phyloP scores from a whole-genome alignment of 73 alveolate species.

The Symbiodinium pilosum region DNA sequence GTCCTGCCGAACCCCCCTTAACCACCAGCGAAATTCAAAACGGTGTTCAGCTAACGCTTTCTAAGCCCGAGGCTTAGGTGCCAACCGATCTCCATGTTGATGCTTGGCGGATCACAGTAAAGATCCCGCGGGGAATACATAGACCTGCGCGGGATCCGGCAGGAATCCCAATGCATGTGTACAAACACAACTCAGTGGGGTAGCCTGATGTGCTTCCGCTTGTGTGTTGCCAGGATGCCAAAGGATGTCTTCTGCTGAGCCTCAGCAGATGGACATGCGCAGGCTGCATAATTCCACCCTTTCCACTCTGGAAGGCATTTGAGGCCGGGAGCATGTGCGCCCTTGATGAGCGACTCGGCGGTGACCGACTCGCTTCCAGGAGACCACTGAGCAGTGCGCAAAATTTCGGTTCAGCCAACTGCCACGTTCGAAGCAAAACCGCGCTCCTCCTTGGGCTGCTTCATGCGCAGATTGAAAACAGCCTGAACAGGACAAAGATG shows the following conservation, averaged over 20 bases:
- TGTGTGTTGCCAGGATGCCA: conserved; percentile 60
- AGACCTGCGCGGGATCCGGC: conserved; percentile 28
- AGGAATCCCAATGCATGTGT: too few species aligned
- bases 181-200: not conserved
- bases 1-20: too few species aligned
- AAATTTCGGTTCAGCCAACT: too few species aligned
- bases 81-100: conserved; percentile 93
- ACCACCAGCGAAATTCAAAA: too few species aligned
- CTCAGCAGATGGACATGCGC: not conserved
- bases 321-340: conserved; percentile 34
- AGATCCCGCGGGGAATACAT: conserved; percentile 74
- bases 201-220: conserved; percentile 79
- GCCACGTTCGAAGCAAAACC: not conserved
- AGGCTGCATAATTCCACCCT: too few species aligned
- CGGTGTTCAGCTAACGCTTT: not conserved
- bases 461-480: conserved; percentile 17
- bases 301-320: too few species aligned
- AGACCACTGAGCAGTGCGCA: conserved; percentile 49
- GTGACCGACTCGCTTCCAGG: conserved; percentile 70
- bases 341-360: conserved; percentile 40
- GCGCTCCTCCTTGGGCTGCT: conserved; percentile 78
- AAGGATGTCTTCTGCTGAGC: conserved; percentile 68
- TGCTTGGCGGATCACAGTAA: conserved; percentile 46
- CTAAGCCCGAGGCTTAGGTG: conserved; percentile 16
- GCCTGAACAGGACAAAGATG: too few species aligned